These are phyloP conservation scores for Buxus sempervirens DNA, from an alignment of 164 flowering plant genomes.

Conservation along the genomic window DNA sequence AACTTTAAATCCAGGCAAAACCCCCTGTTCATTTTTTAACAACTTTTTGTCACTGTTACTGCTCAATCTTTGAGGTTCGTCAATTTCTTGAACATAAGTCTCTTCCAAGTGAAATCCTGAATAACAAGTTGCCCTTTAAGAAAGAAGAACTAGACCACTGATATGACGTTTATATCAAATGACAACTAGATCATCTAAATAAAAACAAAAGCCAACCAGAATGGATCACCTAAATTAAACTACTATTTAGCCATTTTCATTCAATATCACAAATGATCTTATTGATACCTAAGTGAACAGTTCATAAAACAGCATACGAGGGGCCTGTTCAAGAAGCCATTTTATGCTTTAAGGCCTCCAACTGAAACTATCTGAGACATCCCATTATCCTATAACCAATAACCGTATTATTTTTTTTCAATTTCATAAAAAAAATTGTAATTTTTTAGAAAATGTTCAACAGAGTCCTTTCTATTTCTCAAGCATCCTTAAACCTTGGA, in stretches of 20 bases:
- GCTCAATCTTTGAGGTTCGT: slow-evolving; percentile 48
- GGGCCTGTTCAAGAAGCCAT: background rate
- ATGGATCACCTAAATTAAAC: no score
- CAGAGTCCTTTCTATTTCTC: background rate
- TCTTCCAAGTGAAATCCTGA: slow-evolving; percentile 74
- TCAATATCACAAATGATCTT: background rate
- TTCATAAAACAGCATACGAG: background rate
- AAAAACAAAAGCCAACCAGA: background rate
- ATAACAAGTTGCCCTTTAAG: slow-evolving; percentile 9
- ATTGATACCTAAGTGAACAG: background rate
- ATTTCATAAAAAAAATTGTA: no score
- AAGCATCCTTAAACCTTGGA: no score
- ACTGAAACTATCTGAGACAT: background rate
- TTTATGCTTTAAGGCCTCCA: background rate
- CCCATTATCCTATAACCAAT: background rate
- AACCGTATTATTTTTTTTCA: no score
- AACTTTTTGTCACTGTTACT: slow-evolving; percentile 31
- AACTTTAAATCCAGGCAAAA: slow-evolving; percentile 69
- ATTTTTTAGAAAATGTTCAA: no score
- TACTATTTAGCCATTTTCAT: background rate
- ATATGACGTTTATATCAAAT: no score
- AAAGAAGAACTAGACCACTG: background rate
- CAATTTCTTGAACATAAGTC: slow-evolving; percentile 65
- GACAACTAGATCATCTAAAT: background rate
- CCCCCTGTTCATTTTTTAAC: slow-evolving; percentile 40